These are phyloP conservation scores for Saccharomycopsis schoenii DNA, from an alignment of 805 yeast genomes.

Conservation along the genomic window DNA sequence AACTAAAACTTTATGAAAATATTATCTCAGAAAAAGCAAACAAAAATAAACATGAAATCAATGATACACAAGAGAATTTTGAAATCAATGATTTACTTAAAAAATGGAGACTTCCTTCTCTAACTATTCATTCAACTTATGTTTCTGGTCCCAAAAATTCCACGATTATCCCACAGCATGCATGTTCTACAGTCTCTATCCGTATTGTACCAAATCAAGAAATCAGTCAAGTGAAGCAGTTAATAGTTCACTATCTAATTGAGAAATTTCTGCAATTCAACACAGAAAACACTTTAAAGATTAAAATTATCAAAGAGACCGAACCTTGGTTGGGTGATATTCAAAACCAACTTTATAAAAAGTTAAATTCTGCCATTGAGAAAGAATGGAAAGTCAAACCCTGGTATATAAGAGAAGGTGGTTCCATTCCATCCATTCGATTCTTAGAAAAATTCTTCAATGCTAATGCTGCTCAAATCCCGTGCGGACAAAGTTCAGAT, in stretches of 20 bases:
- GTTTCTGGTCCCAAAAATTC: constrained; percentile 88
- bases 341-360: constrained; percentile 58
- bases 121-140: constrained; percentile 73
- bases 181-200: constrained; percentile 66
- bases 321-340: constrained; percentile 97
- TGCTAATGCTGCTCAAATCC: constrained; percentile 92
- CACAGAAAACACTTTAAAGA: constrained; percentile 51
- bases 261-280: constrained; percentile 38
- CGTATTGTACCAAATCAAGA: constrained; percentile 88
- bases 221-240: constrained; percentile 42
- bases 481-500: constrained; percentile 93
- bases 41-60: constrained; percentile 12
- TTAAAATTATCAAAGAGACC: constrained; percentile 70
- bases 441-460: constrained; percentile 69
- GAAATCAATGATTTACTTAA: constrained; percentile 44
- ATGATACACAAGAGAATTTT: constrained; percentile 15
- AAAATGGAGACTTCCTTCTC: constrained; percentile 85
- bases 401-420: constrained; percentile 87
- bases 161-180: constrained; percentile 81
- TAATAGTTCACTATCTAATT: constrained; percentile 38
- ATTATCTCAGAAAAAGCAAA: constrained; percentile 37
- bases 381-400: constrained; percentile 77
- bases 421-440: constrained; percentile 86
- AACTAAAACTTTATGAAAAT: constrained; percentile 49
- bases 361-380: constrained; percentile 51